Evolutionary conservation across 2,329 filamentous ascomycete species (phyloP), one percentile per base, ranked within the genome.

Genomic region (Colletotrichum graminicola): DNA sequence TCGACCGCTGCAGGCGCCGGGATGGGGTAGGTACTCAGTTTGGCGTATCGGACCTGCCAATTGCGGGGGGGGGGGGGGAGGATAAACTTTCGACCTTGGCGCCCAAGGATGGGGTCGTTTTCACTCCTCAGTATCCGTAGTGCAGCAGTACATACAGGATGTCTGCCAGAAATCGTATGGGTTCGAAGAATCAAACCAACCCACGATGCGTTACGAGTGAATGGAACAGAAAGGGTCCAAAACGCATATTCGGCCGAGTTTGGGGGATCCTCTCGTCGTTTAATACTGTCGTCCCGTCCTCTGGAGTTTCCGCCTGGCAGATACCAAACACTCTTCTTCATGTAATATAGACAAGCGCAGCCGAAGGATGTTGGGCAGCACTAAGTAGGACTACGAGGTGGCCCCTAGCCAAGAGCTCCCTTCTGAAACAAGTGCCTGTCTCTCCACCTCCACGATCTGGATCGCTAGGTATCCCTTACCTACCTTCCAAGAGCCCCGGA

Each of bases 401-500:
- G 60, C 26, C 66, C 70, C 70, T 36, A 66, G 66, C 56, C 61
- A 49, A 34, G 52, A 57, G 29, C 62, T 65, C 66, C 36, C 49
- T 71, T 70, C 66, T 72, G 70, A 72, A 72, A 72, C 70, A 62
- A 51, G 32, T 71, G 66, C 70, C 66, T 72, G 66, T 66, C 70
- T 71, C 56, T 34, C 47, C 47, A 54, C 39, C 36, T 39, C 55
- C 49, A 61, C 70, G 66, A 69, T 72, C 47, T 56, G 60, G 52
- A 62, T 47, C 60, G 64, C 65, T 36, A n/a, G n/a, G n/a, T n/a
- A 55, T 55, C 66, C 66, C 66, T 69, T 60, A 49, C 12, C 3
- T 41, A 8, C 41, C 14, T 47, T 59, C 51, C n/a, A 41, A 52
- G 52, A 62, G 56, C 51, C 57, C 66, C 54, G 60, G 59, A 59